phyloP scores from a whole-genome alignment of 805 yeast species.

The Myxozyma kluyveri region DNA sequence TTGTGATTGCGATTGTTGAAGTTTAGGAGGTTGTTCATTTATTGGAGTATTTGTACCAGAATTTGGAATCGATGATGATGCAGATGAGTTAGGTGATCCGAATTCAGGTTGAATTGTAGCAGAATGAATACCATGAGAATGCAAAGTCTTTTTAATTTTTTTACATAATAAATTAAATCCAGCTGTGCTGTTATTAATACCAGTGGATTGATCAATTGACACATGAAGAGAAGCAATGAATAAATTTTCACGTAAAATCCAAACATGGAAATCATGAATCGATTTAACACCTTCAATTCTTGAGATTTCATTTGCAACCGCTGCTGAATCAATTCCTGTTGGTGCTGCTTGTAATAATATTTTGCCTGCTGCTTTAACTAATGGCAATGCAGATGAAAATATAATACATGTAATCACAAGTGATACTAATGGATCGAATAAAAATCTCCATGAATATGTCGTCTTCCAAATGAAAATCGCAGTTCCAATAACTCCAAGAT shows the following conservation, averaged over 20 bases:
- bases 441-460: slow-evolving; percentile 80
- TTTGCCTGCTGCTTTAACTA: slow-evolving; percentile 80
- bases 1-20: not conserved
- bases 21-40: not conserved
- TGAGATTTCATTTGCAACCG: slow-evolving; percentile 65
- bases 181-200: slow-evolving; percentile 48
- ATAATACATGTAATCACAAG: slow-evolving; percentile 82
- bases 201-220: slow-evolving; percentile 45
- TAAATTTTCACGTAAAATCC: slow-evolving; percentile 89
- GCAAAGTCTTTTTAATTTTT: slow-evolving; percentile 73
- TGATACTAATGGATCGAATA: slow-evolving; percentile 83
- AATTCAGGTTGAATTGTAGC: slow-evolving; percentile 98
- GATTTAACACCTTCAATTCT: slow-evolving; percentile 71
- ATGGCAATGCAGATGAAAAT: slow-evolving; percentile 85
- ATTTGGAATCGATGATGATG: slow-evolving; percentile 4
- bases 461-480: slow-evolving; percentile 95
- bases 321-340: slow-evolving; percentile 69
- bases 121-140: slow-evolving; percentile 81
- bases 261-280: slow-evolving; percentile 92
- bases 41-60: not conserved
- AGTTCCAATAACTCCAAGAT: slow-evolving; percentile 84
- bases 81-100: slow-evolving; percentile 14
- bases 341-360: slow-evolving; percentile 93
- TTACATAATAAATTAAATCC: slow-evolving; percentile 69
- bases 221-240: slow-evolving; percentile 88